Evolutionary conservation across 192 early-diverging fungal genomes (phyloP), one percentile per base, ranked within the genome.

Genomic region (Entophlyctis luteolus): DNA sequence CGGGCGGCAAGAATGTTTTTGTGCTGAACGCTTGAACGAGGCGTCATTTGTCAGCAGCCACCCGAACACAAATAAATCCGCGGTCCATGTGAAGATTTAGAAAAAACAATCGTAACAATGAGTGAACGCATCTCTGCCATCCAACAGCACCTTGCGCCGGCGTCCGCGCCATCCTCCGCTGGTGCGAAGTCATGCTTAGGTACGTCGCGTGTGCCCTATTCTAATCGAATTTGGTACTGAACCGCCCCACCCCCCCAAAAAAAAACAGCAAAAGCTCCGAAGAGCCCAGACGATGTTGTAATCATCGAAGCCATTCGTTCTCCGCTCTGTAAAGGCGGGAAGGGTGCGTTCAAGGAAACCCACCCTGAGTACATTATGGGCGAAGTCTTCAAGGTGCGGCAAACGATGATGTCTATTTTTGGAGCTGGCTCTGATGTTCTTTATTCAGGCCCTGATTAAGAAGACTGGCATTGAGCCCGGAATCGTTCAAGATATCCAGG

Each of bases 331-430:
- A 89, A 91, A 62, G 93, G 89, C 18, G 87, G 90, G 72, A 93
- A 91, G 82, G 95, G 95, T 56, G 87, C 79, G 20, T 93, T 98
- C 89, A 92, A 89, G 77, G 93, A 95, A 69, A 90, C 91, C 50
- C 86, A 90, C 65, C 83, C 81, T 32, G 83, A 84, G 54, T 81
- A 75, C 62, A 81, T 95, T 2, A 80, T 95, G 67, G 89, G 90
- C 47, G 80, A 76, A 31, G 84, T 89, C 4, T 82, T 97, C 71
- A 90, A 88, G 73, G 68, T 70, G 1, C 25, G 34, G 16, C 14
- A 20, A 34, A 48, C 45, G 4, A 8, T 56, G n/a, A n/a, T n/a
- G n/a, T n/a, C n/a, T n/a, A n/a, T n/a, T n/a, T n/a, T n/a, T n/a
- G n/a, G n/a, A n/a, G n/a, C n/a, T n/a, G n/a, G n/a, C n/a, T n/a